Base-by-base conservation (phyloP, 108 stramenopile species). In the Asterionellopsis glacialis region DNA sequence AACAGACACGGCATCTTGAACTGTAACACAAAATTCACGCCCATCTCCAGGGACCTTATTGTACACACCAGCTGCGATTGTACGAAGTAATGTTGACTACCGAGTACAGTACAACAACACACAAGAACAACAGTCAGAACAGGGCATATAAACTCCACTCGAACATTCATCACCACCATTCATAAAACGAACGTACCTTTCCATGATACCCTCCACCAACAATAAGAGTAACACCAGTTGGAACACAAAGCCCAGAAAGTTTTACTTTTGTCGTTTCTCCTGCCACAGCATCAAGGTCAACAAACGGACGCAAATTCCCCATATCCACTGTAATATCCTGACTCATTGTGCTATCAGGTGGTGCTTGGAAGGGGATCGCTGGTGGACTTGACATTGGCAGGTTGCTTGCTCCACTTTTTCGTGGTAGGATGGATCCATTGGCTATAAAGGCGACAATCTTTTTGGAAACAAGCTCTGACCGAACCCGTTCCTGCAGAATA, bases 191-290 rank as follows among this genome's bases (percentile, higher is more conserved):
- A 57, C 59, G 41, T 6, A 41, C 23, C 44, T 98, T 98, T 5
- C 97, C 97, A 62, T 98, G 97, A 55, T 94, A 97, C 14, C 95
- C 97, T 25, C 97, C 95, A 26, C 97, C 97, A 39, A 93, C 94
- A 55, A 98, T 95, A 40, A 96, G 76, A 1, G 93, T 95, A 21
- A 96, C 82, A 45, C 95, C 95, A 9, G 58, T 57, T 10, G 91
- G 94, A 16, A 97, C 76, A 11, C 78, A 73, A 79, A 97, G 74
- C 1, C 96, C 96, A 44, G 74, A 54, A n/a, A 96, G 52, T 5
- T 61, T 55, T 0, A 82, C 64, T 18, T 66, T 68, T 11, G 70
- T 52, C 24, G 47, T 19, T 27, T 41, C 51, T 63, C 11, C 15
- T 13, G 15, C 2, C 7, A 14, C 41, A 57, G 52, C 45, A 25